Evolutionary conservation across 768 basidiomycete genomes (phyloP).

Genomic region (Xerocomellus chrysenteron): DNA sequence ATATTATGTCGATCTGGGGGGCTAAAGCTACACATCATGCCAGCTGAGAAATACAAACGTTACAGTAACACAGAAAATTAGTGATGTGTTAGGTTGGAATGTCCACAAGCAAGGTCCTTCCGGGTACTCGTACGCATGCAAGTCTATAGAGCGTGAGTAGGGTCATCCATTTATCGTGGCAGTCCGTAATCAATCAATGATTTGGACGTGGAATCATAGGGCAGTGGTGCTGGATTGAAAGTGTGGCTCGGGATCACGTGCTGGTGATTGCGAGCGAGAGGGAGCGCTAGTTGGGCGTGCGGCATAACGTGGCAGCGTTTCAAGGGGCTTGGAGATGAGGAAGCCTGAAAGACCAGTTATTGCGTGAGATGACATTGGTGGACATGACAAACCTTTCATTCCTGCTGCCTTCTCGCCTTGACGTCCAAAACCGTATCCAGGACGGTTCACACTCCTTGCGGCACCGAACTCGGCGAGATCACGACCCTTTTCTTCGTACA

Average conservation of each 20-base stretch:
- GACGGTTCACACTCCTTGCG: slow-evolving; percentile 33
- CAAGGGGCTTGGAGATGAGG: slow-evolving; percentile 60
- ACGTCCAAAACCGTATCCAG: slow-evolving; percentile 75
- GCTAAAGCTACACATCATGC: slow-evolving; percentile 30
- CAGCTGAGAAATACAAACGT: slow-evolving; percentile 24
- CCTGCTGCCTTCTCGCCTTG: slow-evolving; percentile 75
- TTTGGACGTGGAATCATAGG: slow-evolving; percentile 18
- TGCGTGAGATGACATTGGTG: not conserved
- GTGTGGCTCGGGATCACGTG: slow-evolving; percentile 17
- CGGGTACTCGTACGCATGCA: slow-evolving; percentile 9
- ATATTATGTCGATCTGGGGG: not conserved
- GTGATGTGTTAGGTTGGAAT: slow-evolving; percentile 5
- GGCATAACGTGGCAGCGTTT: slow-evolving; percentile 60
- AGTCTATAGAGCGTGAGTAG: slow-evolving; percentile 9
- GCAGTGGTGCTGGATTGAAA: slow-evolving; percentile 31
- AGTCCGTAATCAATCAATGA: slow-evolving; percentile 21
- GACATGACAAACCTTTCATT: slow-evolving; percentile 44
- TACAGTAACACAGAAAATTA: slow-evolving; percentile 8
- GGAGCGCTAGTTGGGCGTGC: slow-evolving; percentile 34
- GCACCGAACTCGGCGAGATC: slow-evolving; percentile 24
- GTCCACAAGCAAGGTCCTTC: slow-evolving; percentile 18
- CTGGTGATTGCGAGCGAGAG: slow-evolving; percentile 25
- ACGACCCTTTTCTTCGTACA: slow-evolving; percentile 29
- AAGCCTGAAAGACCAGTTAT: slow-evolving; percentile 38
- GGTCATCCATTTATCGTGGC: slow-evolving; percentile 19